These are phyloP conservation scores for Fraxinus dipetala DNA, from an alignment of 305 asterid genomes.

Conservation along the genomic window DNA sequence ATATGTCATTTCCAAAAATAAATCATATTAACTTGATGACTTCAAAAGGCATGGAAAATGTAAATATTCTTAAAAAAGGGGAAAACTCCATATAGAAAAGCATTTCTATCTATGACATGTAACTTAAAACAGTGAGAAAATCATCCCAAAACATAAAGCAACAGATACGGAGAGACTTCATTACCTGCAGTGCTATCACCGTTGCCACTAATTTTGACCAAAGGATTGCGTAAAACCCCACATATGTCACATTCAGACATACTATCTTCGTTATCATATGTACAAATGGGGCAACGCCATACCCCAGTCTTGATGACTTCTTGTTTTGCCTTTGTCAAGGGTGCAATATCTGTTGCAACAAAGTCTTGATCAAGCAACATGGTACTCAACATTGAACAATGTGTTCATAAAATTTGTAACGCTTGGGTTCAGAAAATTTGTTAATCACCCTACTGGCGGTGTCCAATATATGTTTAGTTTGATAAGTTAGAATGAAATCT, in stretches of 20 bases:
- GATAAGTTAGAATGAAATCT: not conserved
- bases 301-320: conserved; percentile 40
- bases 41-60: conserved; percentile 13
- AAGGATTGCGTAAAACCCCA: conserved; percentile 88
- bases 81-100: conserved; percentile 12
- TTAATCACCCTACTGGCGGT: not conserved
- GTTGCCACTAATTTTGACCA: conserved; percentile 52
- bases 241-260: conserved; percentile 78
- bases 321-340: conserved; percentile 23
- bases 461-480: not conserved
- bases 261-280: conserved; percentile 68
- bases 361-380: not conserved
- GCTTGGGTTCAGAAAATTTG: not conserved
- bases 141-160: conserved; percentile 16
- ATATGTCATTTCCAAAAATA: conserved; percentile 16
- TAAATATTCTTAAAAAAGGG: not conserved
- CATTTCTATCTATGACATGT: conserved; percentile 18
- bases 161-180: conserved; percentile 1
- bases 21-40: conserved; percentile 15
- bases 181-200: conserved; percentile 45
- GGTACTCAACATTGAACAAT: not conserved
- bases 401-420: not conserved
- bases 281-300: conserved; percentile 85
- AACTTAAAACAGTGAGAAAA: not conserved
- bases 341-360: not conserved